phyloP scores from a whole-genome alignment of 192 early-diverging fungal species.

The Powellomyces hirtus region DNA sequence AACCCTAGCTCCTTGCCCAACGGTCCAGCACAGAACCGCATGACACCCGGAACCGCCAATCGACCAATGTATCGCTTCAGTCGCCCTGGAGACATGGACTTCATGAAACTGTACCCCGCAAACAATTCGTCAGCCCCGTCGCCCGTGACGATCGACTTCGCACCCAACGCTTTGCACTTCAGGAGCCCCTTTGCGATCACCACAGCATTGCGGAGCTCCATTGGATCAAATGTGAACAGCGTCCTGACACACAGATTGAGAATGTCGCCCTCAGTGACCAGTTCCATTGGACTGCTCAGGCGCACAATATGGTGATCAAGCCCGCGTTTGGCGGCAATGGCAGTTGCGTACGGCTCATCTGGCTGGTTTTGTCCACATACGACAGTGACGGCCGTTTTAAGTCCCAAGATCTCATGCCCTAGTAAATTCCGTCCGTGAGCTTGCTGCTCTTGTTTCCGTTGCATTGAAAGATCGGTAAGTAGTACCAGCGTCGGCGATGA shows the following conservation, averaged over 20 bases:
- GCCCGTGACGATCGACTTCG: constrained; percentile 53
- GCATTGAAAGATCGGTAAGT: no score
- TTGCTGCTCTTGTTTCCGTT: no score
- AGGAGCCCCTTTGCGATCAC: constrained; percentile 54
- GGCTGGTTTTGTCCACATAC: no score
- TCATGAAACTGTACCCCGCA: constrained; percentile 67
- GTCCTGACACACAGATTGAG: constrained; percentile 52
- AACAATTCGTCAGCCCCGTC: constrained; percentile 73
- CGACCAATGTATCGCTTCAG: constrained; percentile 49
- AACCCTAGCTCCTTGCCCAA: no score
- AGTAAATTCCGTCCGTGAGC: no score
- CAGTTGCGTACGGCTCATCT: no score
- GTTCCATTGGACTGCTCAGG: constrained; percentile 40
- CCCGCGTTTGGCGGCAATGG: constrained; percentile 46
- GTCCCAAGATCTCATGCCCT: no score
- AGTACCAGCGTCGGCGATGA: no score
- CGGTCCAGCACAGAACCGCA: constrained; percentile 66
- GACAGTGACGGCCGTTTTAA: no score
- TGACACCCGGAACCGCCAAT: constrained; percentile 16
- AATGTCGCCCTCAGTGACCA: constrained; percentile 20
- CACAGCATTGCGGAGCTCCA: constrained; percentile 68
- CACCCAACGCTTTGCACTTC: constrained; percentile 43
- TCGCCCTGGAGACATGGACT: constrained; percentile 44
- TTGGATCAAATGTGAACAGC: constrained; percentile 66
- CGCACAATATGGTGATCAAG: constrained; percentile 47